A percentile compares a stretch with the other conserved stretches of the same genome.
These are phyloP conservation scores for Neurospora sp. DNA, from an alignment of 495 filamentous ascomycete genomes.

Conservation along the genomic window DNA sequence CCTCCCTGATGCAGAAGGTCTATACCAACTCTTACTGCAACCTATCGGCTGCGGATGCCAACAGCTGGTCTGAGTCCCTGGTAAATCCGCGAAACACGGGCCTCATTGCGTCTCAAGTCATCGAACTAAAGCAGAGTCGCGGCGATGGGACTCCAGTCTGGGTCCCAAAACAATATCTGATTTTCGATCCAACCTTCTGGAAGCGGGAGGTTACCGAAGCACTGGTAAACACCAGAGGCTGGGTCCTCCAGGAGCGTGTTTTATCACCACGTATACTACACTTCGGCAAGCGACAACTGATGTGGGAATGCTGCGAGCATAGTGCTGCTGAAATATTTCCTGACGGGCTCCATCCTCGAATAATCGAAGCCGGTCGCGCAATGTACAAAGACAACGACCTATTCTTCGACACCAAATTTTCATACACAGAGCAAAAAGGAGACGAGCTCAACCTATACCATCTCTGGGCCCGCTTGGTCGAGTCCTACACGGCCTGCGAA, in stretches of 20 bases:
- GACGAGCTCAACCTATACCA: not conserved
- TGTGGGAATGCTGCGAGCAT: constrained; percentile 4
- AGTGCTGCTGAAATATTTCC: not conserved
- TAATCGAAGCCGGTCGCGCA: not conserved
- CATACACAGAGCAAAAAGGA: not conserved
- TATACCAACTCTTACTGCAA: constrained; percentile 1
- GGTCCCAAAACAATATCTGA: not conserved
- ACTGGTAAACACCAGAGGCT: not conserved
- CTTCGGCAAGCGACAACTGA: not conserved
- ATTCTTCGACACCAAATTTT: not conserved
- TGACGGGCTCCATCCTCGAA: not conserved
- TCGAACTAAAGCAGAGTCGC: not conserved
- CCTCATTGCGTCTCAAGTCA: not conserved
- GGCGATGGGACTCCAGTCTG: not conserved
- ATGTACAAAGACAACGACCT: not conserved
- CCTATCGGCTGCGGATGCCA: not conserved
- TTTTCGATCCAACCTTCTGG: not conserved
- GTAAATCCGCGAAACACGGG: not conserved
- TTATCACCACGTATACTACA: constrained; percentile 1
- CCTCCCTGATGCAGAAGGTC: constrained; percentile 1
- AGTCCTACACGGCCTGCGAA: not conserved
- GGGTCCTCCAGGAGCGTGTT: constrained; percentile 1
- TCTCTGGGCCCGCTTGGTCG: not conserved
- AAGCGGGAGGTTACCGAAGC: not conserved
- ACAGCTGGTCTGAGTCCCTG: not conserved